phyloP scores from a whole-genome alignment of 1,284 basidiomycete species.

The Trametes hirsuta region DNA sequence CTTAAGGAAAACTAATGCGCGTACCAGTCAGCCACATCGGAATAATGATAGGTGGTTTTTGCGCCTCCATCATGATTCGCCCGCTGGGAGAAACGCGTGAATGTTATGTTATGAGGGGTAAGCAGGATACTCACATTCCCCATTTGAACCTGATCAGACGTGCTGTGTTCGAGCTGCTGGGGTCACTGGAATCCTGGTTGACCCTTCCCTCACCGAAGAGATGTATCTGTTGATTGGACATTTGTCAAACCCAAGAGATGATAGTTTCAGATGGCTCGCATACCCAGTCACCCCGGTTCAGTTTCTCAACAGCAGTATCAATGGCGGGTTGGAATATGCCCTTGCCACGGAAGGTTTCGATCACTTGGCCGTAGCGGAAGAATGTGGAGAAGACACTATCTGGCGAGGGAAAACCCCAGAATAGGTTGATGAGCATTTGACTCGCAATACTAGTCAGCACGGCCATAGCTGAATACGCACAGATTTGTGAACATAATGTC shows the following conservation, averaged over 20 bases:
- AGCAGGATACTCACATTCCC: slow-evolving; percentile 76
- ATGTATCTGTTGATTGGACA: slow-evolving; percentile 65
- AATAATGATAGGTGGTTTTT: slow-evolving; percentile 77
- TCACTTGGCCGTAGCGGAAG: slow-evolving; percentile 89
- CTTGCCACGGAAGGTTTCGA: slow-evolving; percentile 89
- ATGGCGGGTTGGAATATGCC: slow-evolving; percentile 92
- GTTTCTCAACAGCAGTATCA: slow-evolving; percentile 77
- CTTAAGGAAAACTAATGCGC: slow-evolving; percentile 10
- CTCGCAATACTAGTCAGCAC: neutral
- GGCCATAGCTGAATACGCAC: slow-evolving; percentile 37
- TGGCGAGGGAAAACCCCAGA: slow-evolving; percentile 27
- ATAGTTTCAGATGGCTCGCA: neutral
- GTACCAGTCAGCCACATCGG: slow-evolving; percentile 92
- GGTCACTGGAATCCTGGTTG: slow-evolving; percentile 62
- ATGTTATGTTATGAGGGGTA: neutral
- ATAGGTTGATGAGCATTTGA: neutral
- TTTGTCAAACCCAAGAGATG: neutral
- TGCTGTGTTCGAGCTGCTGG: slow-evolving; percentile 43
- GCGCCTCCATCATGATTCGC: slow-evolving; percentile 82
- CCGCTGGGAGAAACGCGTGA: slow-evolving; percentile 51
- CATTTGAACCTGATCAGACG: slow-evolving; percentile 89
- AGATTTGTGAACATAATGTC: slow-evolving; percentile 97
- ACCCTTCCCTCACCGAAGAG: slow-evolving; percentile 95
- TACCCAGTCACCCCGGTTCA: slow-evolving; percentile 88
- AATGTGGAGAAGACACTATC: slow-evolving; percentile 78